These are phyloP conservation scores for Hypoxylon intermedium DNA, from an alignment of 495 filamentous ascomycete genomes.

Conservation along the genomic window DNA sequence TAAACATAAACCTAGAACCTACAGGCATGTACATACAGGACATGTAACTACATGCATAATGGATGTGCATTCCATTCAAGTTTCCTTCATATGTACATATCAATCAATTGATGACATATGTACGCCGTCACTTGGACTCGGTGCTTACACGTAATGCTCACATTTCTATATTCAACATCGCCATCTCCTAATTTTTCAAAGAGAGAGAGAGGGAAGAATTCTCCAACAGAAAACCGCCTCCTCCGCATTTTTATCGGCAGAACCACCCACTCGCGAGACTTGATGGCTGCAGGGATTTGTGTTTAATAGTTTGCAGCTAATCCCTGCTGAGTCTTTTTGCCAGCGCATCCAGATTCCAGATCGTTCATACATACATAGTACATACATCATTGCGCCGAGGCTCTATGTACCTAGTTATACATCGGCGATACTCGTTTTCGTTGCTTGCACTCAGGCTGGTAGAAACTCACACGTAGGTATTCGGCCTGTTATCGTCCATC, in stretches of 20 bases:
- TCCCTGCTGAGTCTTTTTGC: constrained; percentile 32
- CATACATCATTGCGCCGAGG: constrained; percentile 20
- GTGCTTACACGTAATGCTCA: background rate
- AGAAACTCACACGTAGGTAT: too few species aligned
- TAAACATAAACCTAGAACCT: too few species aligned
- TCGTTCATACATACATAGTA: background rate
- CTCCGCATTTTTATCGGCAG: constrained; percentile 21
- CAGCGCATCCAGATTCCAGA: constrained; percentile 29
- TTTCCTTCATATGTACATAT: too few species aligned
- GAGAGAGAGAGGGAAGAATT: too few species aligned
- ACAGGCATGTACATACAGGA: background rate
- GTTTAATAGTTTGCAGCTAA: constrained; percentile 36
- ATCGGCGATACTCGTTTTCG: background rate
- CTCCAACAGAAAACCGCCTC: constrained; percentile 14
- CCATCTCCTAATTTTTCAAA: too few species aligned
- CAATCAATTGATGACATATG: too few species aligned
- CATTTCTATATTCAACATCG: background rate
- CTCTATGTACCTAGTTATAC: constrained; percentile 2
- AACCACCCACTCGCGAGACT: constrained; percentile 33
- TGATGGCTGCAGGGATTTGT: constrained; percentile 30
- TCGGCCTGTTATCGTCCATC: too few species aligned
- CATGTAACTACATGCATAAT: too few species aligned
- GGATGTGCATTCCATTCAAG: too few species aligned
- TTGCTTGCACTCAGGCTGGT: constrained; percentile 1
- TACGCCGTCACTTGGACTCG: background rate